Percentiles rank a stretch among this genome's conserved stretches.
Conservation (phyloP, 2,329 filamentous ascomycete genomes). For the Exophiala oligosperma region DNA sequence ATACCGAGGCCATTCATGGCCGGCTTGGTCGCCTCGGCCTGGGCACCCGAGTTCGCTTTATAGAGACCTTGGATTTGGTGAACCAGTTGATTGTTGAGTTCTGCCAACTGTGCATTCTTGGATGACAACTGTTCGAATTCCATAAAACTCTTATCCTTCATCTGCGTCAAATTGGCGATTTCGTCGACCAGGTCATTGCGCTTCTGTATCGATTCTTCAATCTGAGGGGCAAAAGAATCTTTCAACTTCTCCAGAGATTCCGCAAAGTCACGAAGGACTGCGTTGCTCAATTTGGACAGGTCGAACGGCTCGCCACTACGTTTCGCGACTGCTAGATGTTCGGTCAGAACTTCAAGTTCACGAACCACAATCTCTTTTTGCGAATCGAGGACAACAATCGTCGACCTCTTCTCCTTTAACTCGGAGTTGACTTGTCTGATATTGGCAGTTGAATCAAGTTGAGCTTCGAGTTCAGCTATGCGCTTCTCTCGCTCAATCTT, state of each 20-base stretch:
- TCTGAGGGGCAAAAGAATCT: conserved; percentile 70
- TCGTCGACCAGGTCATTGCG: conserved; percentile 83
- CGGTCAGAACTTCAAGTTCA: conserved; percentile 84
- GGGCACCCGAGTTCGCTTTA: conserved; percentile 67
- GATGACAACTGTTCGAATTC: conserved; percentile 94
- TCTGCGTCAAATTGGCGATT: conserved; percentile 74
- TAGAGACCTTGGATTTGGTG: conserved; percentile 92
- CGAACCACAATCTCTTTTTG: conserved; percentile 94
- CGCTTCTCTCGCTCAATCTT: conserved; percentile 83
- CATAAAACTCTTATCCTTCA: conserved; percentile 88
- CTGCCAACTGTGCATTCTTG: conserved; percentile 90
- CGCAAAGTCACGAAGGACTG: conserved; percentile 63
- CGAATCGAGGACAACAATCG: conserved; percentile 89
- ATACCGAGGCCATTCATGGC: conserved; percentile 62
- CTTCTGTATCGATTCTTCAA: conserved; percentile 88
- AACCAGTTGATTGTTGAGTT: conserved; percentile 93
- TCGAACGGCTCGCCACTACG: conserved; percentile 78
- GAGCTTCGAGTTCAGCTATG: conserved; percentile 72
- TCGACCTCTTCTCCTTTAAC: conserved; percentile 88
- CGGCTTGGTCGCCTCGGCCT: conserved; percentile 42
- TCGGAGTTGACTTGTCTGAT: conserved; percentile 82
- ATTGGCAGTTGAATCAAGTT: conserved; percentile 59
- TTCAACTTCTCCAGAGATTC: conserved; percentile 68
- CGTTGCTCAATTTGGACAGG: conserved; percentile 66
- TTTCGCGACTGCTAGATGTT: conserved; percentile 84